Conservation (phyloP, 768 basidiomycete species). For the Hemileccinum impolitum region DNA sequence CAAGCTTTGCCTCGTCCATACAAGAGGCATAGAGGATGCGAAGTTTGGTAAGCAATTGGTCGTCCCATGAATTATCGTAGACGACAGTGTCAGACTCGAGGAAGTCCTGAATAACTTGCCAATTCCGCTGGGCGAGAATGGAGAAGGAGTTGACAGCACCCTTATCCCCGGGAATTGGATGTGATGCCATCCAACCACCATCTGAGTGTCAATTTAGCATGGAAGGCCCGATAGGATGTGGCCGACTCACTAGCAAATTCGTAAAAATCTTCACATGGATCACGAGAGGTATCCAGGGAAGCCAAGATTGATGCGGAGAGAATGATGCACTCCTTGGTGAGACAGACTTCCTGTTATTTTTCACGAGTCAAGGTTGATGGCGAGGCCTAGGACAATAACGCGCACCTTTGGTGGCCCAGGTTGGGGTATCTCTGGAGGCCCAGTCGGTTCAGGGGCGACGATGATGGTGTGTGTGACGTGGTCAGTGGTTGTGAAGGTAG, state of each 20-base stretch:
- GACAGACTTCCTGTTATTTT: conserved; percentile 56
- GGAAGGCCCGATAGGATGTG: neutral
- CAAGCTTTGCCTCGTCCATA: conserved; percentile 71
- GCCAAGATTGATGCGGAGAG: conserved; percentile 81
- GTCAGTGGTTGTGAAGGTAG: conserved; percentile 38
- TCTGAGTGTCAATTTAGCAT: conserved; percentile 40
- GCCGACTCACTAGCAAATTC: conserved; percentile 77
- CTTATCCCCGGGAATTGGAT: conserved; percentile 88
- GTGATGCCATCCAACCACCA: conserved; percentile 80
- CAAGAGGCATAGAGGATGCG: conserved; percentile 78
- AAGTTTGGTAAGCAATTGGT: conserved; percentile 59
- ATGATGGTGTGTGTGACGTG: conserved; percentile 40
- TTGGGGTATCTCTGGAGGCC: conserved; percentile 49
- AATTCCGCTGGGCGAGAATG: conserved; percentile 68
- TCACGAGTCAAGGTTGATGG: conserved; percentile 2
- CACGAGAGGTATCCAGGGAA: conserved; percentile 72
- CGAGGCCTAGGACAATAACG: neutral
- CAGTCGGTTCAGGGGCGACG: conserved; percentile 37
- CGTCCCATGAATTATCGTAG: conserved; percentile 45
- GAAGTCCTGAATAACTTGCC: conserved; percentile 70
- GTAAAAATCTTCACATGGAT: conserved; percentile 97
- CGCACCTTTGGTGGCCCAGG: conserved; percentile 56
- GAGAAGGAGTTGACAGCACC: conserved; percentile 71
- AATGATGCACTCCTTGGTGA: conserved; percentile 75
- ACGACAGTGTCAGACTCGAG: conserved; percentile 47